Percentiles rank a stretch among this genome's conserved stretches.
Conservation (phyloP, 108 stramenopile genomes). For the Pinguiococcus pyrenoidosus region DNA sequence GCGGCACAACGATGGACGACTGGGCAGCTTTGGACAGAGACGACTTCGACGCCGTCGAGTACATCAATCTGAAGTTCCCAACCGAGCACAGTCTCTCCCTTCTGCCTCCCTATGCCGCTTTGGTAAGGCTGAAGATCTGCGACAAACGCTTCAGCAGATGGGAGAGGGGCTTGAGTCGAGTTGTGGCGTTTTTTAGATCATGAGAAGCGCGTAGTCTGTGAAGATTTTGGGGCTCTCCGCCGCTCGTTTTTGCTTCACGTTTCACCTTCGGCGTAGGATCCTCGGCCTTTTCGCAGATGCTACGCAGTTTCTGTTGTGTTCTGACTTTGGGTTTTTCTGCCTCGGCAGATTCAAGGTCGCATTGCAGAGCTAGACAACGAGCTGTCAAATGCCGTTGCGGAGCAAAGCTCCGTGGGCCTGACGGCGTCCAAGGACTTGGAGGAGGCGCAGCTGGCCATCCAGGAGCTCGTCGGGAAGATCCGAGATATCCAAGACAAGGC, state of each 20-base stretch:
- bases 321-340: too few relatives aligned
- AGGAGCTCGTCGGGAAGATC: constrained; percentile 39
- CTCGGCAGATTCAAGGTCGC: background rate
- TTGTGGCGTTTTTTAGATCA: too few relatives aligned
- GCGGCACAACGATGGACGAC: too few relatives aligned
- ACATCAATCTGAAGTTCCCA: constrained; percentile 41
- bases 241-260: too few relatives aligned
- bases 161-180: too few relatives aligned
- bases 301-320: too few relatives aligned
- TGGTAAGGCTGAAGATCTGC: background rate
- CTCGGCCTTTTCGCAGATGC: too few relatives aligned
- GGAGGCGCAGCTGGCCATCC: constrained; percentile 33
- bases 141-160: too few relatives aligned
- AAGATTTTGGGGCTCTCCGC: too few relatives aligned
- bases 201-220: too few relatives aligned
- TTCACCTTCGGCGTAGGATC: too few relatives aligned
- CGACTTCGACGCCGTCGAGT: constrained; percentile 41
- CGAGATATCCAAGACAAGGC: constrained; percentile 38
- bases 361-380: constrained; percentile 26
- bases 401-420: constrained; percentile 31
- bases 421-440: constrained; percentile 38
- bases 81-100: constrained; percentile 21
- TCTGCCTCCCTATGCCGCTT: background rate
- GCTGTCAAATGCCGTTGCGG: constrained; percentile 35
- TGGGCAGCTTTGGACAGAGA: too few relatives aligned